These are phyloP conservation scores for Malassezia equina DNA, from an alignment of 1,284 basidiomycete species.

Conservation along the genomic window DNA sequence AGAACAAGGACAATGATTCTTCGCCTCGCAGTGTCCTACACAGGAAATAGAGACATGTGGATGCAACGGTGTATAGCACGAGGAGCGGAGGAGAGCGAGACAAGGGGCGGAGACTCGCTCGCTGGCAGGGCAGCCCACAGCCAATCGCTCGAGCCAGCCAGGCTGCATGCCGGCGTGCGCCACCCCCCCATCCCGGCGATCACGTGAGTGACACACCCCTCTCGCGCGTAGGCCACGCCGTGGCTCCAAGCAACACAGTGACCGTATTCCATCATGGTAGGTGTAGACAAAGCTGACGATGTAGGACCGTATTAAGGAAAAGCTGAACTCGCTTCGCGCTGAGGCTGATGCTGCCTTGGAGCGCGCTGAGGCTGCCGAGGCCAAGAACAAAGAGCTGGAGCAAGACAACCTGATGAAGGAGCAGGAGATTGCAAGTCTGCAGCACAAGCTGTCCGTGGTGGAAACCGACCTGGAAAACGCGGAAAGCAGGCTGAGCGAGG, in stretches of 20 bases:
- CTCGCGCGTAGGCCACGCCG: neutral
- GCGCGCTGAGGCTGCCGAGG: constrained; percentile 45
- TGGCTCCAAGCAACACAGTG: constrained; percentile 4
- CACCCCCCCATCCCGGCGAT: neutral
- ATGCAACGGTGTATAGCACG: neutral
- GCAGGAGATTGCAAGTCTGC: constrained; percentile 74
- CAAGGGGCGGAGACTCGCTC: too few species aligned
- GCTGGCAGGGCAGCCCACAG: neutral
- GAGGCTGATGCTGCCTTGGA: constrained; percentile 70
- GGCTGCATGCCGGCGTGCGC: neutral
- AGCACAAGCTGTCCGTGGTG: constrained; percentile 63
- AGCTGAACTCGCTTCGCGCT: constrained; percentile 59
- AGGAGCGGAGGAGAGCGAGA: neutral
- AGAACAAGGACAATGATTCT: too few species aligned
- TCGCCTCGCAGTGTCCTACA: too few species aligned
- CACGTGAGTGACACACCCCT: constrained; percentile 12
- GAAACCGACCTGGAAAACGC: constrained; percentile 67
- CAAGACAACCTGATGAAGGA: constrained; percentile 73
- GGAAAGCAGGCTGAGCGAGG: constrained; percentile 63
- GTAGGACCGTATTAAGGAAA: constrained; percentile 45
- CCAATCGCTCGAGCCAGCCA: neutral
- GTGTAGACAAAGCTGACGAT: neutral
- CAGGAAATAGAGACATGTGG: too few species aligned
- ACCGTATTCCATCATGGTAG: constrained; percentile 1
- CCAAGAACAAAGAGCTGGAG: constrained; percentile 54